Percentiles rank a stretch among this genome's conserved stretches.
These are phyloP conservation scores for Aristolochia contorta DNA, from an alignment of 164 flowering plant genomes.

Conservation along the genomic window DNA sequence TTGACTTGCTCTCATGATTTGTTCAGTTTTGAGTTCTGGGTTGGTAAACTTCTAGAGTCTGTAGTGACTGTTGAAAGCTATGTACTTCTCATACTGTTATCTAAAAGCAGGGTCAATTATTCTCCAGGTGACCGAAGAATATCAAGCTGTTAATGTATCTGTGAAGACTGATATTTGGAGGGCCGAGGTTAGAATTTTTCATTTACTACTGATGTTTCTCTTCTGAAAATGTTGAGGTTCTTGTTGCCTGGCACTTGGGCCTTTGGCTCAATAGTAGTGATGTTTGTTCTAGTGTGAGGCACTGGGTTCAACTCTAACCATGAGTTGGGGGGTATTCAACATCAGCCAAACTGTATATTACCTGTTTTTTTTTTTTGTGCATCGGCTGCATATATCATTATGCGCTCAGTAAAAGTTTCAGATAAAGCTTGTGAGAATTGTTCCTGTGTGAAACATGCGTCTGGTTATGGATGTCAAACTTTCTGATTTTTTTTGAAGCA, in stretches of 20 bases:
- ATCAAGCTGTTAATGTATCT: conserved; percentile 83
- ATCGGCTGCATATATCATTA: too few relatives aligned
- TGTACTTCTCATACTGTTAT: conserved; percentile 3
- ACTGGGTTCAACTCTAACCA: too few relatives aligned
- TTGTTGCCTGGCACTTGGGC: neutral
- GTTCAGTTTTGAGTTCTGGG: conserved; percentile 96
- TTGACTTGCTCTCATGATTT: conserved; percentile 73
- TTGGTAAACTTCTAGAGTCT: conserved; percentile 36
- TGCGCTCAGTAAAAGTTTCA: too few relatives aligned
- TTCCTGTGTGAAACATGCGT: too few relatives aligned
- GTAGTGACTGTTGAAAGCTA: conserved; percentile 8
- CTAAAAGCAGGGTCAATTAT: neutral
- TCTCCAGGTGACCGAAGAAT: conserved; percentile 75
- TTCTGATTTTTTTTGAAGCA: too few relatives aligned
- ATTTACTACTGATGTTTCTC: neutral
- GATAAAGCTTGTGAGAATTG: too few relatives aligned
- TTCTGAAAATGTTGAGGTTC: neutral
- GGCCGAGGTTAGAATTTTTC: conserved; percentile 53
- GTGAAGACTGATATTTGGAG: conserved; percentile 56
- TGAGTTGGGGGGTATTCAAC: too few relatives aligned
- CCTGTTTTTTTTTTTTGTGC: too few relatives aligned
- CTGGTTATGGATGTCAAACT: too few relatives aligned
- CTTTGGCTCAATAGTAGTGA: too few relatives aligned
- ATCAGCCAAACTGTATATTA: too few relatives aligned
- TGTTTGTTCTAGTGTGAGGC: too few relatives aligned